Evolutionary conservation across 768 basidiomycete species (phyloP).

Genomic region (Boletus subparvulus): DNA sequence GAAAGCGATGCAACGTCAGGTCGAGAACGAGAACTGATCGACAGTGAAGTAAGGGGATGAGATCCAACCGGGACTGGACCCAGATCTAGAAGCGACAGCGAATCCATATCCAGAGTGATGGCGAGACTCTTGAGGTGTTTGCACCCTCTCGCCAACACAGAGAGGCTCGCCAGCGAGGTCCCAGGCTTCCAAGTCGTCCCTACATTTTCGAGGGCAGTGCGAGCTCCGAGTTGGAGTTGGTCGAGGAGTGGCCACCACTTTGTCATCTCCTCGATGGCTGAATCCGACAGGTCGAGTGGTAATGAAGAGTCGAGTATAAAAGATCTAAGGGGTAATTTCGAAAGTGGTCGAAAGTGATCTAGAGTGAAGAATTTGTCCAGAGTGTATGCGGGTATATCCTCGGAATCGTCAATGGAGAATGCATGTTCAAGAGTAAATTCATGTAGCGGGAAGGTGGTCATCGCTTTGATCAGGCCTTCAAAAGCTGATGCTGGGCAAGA

Average conservation of each 20-base stretch:
- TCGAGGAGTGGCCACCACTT: slow-evolving; percentile 47
- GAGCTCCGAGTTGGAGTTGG: slow-evolving; percentile 42
- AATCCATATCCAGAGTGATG: slow-evolving; percentile 16
- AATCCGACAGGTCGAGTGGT: slow-evolving; percentile 40
- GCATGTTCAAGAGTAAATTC: slow-evolving; percentile 44
- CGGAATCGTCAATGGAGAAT: slow-evolving; percentile 28
- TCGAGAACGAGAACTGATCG: slow-evolving; percentile 33
- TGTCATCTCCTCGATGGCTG: slow-evolving; percentile 38
- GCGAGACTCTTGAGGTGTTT: slow-evolving; percentile 16
- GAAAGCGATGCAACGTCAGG: slow-evolving; percentile 31
- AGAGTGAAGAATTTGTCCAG: slow-evolving; percentile 20
- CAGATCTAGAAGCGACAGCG: neutral
- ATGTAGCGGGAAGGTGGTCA: slow-evolving; percentile 35
- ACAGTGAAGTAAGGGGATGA: slow-evolving; percentile 34
- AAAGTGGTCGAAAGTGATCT: slow-evolving; percentile 36
- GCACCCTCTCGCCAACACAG: slow-evolving; percentile 17
- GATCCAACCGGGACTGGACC: neutral
- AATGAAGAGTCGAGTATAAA: slow-evolving; percentile 42
- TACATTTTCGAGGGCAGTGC: slow-evolving; percentile 26
- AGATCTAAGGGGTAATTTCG: slow-evolving; percentile 35
- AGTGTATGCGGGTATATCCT: slow-evolving; percentile 26
- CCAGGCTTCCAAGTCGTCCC: slow-evolving; percentile 19
- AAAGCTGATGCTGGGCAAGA: slow-evolving; percentile 31
- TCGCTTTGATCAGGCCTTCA: slow-evolving; percentile 33
- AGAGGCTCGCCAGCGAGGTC: slow-evolving; percentile 18